Base-by-base conservation (phyloP, 2,329 filamentous ascomycete genomes). In the Paecilomyces sp. region DNA sequence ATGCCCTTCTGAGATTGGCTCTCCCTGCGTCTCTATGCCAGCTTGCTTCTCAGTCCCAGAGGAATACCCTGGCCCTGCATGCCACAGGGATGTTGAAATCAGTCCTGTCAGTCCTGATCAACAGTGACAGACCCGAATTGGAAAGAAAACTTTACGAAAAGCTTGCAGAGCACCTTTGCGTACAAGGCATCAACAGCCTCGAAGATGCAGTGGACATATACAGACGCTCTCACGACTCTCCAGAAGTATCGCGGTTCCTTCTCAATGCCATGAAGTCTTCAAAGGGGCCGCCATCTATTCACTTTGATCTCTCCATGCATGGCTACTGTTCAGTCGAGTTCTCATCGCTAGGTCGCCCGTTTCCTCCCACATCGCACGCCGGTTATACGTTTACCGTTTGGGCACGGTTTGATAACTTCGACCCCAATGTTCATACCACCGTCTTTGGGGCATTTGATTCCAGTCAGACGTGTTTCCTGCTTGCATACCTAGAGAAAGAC, bases 361-460 rank as follows among this genome's bases (percentile, higher is more conserved):
- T 99, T 68, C 95, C 94, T 11, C 92, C 94, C 1, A 82, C 85
- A 58, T 86, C 87, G 18, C 85, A 87, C n/a, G 74, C 78, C 33
- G 95, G 94, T 22, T 99, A 97, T 76, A 96, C 92, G 0, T 88
- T 99, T 62, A 85, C 90, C 54, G 85, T 91, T 0, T 99, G 94
- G 94, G 84, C 96, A 56, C 86, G 89, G 22, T 85, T 99, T 61
- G 92, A 97, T 72, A 81, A 86, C 50, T 97, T 94, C 73, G 95
- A 99, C 72, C 79, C 85, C 4, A 84, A 85, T 54, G 87, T 89
- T 15, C 94, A 99, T 73, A 99, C 94, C 0, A 99, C 94, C 0
- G 83, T 99, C 13, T 99, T 99, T 72, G 94, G 94, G 28, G 91
- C 94, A 8, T 97, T 95, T 74, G 94, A 99, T 75, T 82, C 88